Conservation (phyloP, 805 yeast species). For the Metschnikowia gruessii region DNA sequence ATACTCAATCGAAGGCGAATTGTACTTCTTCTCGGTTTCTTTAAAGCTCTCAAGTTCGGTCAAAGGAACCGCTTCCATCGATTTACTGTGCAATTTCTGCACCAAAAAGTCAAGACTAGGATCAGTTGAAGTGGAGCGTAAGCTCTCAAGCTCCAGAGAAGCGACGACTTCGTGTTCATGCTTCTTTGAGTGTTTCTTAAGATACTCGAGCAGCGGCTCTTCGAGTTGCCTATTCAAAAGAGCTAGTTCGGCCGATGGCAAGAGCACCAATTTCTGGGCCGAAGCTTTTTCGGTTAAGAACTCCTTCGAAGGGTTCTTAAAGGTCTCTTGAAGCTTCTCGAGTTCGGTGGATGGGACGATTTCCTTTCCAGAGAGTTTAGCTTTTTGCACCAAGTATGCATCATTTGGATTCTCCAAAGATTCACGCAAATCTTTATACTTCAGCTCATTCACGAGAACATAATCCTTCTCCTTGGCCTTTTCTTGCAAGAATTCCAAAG, state of each 20-base stretch:
- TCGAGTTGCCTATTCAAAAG: conserved; percentile 9
- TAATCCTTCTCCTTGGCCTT: conserved; percentile 15
- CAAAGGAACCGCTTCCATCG: conserved; percentile 10
- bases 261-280: conserved; percentile 3
- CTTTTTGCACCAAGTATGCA: conserved; percentile 17
- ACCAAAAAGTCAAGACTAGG: conserved; percentile 16
- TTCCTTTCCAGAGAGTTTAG: conserved; percentile 8
- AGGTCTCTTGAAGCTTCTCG: conserved; percentile 10
- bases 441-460: conserved; percentile 15
- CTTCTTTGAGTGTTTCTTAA: conserved; percentile 7
- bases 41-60: neutral
- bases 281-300: conserved; percentile 13
- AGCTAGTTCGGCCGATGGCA: conserved; percentile 11
- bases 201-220: conserved; percentile 14
- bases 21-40: neutral
- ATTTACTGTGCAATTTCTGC: conserved; percentile 7
- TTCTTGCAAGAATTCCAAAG: conserved; percentile 17
- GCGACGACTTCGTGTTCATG: conserved; percentile 8
- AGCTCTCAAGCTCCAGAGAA: conserved; percentile 2
- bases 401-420: conserved; percentile 16
- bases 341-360: conserved; percentile 11
- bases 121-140: conserved; percentile 4
- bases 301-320: conserved; percentile 7
- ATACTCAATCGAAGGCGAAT: conserved; percentile 8
- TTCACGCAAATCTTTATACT: conserved; percentile 18